These are phyloP conservation scores for Marasmius oreades DNA, from an alignment of 1,284 basidiomycete species.

Conservation along the genomic window DNA sequence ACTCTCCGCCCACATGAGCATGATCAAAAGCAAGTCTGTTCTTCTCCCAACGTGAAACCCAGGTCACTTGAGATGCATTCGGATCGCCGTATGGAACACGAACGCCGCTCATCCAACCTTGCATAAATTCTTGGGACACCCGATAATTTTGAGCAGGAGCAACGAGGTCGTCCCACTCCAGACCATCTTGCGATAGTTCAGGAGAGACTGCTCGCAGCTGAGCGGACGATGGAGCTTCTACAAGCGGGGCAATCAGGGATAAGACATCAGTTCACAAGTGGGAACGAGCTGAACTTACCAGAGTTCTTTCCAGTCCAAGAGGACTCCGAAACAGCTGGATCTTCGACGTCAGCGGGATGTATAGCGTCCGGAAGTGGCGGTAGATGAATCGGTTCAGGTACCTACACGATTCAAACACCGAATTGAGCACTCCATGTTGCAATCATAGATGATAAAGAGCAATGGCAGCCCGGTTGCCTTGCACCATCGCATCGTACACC, in stretches of 20 bases:
- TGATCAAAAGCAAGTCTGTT: not conserved
- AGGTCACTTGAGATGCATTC: not conserved
- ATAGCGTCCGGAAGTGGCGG: slow-evolving; percentile 23
- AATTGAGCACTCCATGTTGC: slow-evolving; percentile 11
- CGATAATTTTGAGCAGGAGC: not conserved
- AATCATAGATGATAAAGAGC: slow-evolving; percentile 28
- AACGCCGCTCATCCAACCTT: not conserved
- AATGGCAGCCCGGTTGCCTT: slow-evolving; percentile 27
- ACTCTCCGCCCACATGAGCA: not conserved
- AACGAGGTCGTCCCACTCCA: slow-evolving; percentile 12
- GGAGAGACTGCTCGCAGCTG: slow-evolving; percentile 21
- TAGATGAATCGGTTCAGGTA: slow-evolving; percentile 40
- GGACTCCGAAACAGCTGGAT: slow-evolving; percentile 39
- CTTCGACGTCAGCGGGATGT: slow-evolving; percentile 22
- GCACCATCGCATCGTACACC: slow-evolving; percentile 38
- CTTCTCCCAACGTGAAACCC: not conserved
- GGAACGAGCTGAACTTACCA: slow-evolving; percentile 25
- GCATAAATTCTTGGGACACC: not conserved
- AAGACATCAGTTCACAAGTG: slow-evolving; percentile 3
- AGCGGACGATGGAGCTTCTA: slow-evolving; percentile 33
- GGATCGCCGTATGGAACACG: not conserved
- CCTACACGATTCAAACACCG: slow-evolving; percentile 32
- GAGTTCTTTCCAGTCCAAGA: slow-evolving; percentile 42
- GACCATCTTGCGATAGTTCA: slow-evolving; percentile 20
- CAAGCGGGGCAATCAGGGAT: not conserved